Evolutionary conservation across 805 yeast genomes (phyloP).

Genomic region (Vanderwaltozyma verrucispora): DNA sequence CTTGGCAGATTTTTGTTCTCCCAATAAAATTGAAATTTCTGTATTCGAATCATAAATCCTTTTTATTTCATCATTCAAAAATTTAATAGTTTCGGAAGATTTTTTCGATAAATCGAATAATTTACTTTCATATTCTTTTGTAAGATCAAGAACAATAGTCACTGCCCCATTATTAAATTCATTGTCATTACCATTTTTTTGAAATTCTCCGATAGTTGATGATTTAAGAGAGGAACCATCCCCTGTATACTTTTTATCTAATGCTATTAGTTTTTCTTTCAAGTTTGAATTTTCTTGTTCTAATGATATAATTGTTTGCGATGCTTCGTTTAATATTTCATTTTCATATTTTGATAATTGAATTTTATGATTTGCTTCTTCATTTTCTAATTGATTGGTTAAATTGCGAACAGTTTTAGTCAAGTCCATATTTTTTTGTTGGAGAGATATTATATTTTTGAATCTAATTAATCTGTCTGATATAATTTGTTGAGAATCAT

Average conservation of each 20-base stretch:
- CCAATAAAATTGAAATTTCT: slow-evolving; percentile 38
- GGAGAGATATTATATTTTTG: slow-evolving; percentile 54
- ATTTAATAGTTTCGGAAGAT: slow-evolving; percentile 36
- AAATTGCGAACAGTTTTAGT: slow-evolving; percentile 47
- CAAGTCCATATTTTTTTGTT: slow-evolving; percentile 62
- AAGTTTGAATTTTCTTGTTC: slow-evolving; percentile 47
- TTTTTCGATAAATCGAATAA: slow-evolving; percentile 19
- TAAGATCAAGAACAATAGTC: slow-evolving; percentile 8
- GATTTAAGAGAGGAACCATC: too few relatives aligned
- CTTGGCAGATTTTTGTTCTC: slow-evolving; percentile 45
- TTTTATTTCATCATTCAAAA: slow-evolving; percentile 39
- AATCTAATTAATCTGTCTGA: slow-evolving; percentile 65
- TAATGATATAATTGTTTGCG: slow-evolving; percentile 53
- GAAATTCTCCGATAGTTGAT: too few relatives aligned
- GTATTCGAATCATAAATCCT: slow-evolving; percentile 34
- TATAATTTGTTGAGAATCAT: slow-evolving; percentile 62
- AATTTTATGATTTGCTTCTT: slow-evolving; percentile 32
- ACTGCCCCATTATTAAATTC: slow-evolving; percentile 8
- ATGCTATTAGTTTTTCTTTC: slow-evolving; percentile 42
- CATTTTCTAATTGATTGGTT: slow-evolving; percentile 56
- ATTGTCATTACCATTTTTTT: slow-evolving; percentile 2
- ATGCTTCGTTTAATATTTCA: slow-evolving; percentile 50
- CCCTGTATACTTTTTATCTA: slow-evolving; percentile 28
- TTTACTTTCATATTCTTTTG: slow-evolving; percentile 16
- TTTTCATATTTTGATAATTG: slow-evolving; percentile 27